Percentiles rank a stretch among this genome's conserved stretches.
Conservation (phyloP, 768 basidiomycete species). For the Kondoa subrosea region DNA sequence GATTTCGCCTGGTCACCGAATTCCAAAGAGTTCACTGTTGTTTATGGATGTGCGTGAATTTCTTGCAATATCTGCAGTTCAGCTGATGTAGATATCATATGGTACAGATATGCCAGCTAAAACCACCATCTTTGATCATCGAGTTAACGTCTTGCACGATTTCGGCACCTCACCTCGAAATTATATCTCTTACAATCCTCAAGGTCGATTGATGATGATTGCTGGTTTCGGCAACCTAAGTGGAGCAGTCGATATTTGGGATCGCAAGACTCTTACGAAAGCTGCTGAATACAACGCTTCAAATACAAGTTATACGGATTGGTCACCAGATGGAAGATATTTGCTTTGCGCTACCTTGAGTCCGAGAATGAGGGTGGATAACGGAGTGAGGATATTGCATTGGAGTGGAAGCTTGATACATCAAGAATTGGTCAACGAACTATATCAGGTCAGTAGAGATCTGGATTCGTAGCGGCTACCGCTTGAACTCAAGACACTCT, state of each 20-base stretch:
- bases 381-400: constrained; percentile 92
- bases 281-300: constrained; percentile 67
- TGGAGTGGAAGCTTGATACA: constrained; percentile 76
- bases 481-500: neutral
- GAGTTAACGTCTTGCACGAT: constrained; percentile 70
- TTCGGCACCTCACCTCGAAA: constrained; percentile 82
- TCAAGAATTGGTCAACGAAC: constrained; percentile 61
- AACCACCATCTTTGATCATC: constrained; percentile 74
- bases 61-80: constrained; percentile 8
- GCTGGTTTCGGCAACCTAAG: constrained; percentile 96
- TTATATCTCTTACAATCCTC: constrained; percentile 85
- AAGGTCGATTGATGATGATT: constrained; percentile 65
- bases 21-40: constrained; percentile 88
- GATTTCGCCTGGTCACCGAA: constrained; percentile 74
- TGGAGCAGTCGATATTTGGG: constrained; percentile 80
- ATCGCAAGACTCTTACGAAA: constrained; percentile 68
- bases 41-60: constrained; percentile 70
- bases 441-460: constrained; percentile 50
- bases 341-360: constrained; percentile 90
- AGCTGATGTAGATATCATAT: neutral
- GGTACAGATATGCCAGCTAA: constrained; percentile 81
- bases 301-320: constrained; percentile 85
- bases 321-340: constrained; percentile 85
- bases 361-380: constrained; percentile 87
- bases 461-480: neutral